A percentile compares a stretch with the other conserved stretches of the same genome.
These are phyloP conservation scores for Panicum virgatum DNA, from an alignment of 202 grass and related monocot species.

Conservation along the genomic window DNA sequence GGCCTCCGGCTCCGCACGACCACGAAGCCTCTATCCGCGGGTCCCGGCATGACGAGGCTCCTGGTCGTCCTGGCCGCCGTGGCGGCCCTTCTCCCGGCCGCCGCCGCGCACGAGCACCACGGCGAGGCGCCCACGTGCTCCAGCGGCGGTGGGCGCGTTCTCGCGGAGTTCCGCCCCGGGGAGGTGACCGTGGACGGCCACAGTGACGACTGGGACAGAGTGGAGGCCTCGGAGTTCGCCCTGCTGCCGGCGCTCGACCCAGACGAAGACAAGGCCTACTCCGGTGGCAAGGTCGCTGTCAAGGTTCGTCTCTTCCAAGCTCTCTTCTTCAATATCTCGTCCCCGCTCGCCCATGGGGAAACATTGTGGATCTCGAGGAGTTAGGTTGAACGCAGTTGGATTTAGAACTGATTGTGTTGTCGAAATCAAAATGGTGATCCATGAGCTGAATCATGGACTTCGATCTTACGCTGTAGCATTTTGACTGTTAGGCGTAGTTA, in stretches of 20 bases:
- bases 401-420: background rate
- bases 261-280: conserved; percentile 84
- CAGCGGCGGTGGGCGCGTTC: conserved; percentile 51
- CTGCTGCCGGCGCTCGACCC: conserved; percentile 88
- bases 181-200: conserved; percentile 80
- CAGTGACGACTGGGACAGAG: conserved; percentile 65
- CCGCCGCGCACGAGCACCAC: conserved; percentile 72
- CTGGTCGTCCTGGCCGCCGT: conserved; percentile 14
- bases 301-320: conserved; percentile 50
- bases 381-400: conserved; percentile 3
- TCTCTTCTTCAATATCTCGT: background rate
- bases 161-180: conserved; percentile 84
- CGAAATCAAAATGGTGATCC: background rate
- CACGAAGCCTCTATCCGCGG: conserved; percentile 13
- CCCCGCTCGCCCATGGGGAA: background rate
- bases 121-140: conserved; percentile 62
- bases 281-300: conserved; percentile 68
- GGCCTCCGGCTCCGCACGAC: background rate
- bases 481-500: background rate
- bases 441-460: background rate
- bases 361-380: conserved; percentile 15
- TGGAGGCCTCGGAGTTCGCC: conserved; percentile 78
- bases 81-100: conserved; percentile 1
- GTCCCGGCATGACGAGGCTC: conserved; percentile 13
- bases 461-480: background rate